phyloP scores from a whole-genome alignment of 2,329 filamentous ascomycete species.

The Ophiostoma sp. region DNA sequence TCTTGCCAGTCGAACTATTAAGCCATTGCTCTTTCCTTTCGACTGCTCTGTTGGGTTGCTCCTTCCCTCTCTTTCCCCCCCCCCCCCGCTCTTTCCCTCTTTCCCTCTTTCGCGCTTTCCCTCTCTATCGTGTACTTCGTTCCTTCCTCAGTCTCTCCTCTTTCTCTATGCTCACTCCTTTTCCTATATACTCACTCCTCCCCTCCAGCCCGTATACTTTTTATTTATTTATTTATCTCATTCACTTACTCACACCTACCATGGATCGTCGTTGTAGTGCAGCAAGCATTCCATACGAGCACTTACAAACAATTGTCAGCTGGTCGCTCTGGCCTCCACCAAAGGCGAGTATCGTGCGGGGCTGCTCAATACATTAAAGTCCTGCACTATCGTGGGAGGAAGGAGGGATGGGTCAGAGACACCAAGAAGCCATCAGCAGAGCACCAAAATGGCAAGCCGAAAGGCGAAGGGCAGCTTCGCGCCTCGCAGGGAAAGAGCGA shows the following conservation, averaged over 20 bases:
- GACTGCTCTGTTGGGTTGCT: neutral
- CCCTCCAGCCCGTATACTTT: neutral
- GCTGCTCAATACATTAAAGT: conserved; percentile 21
- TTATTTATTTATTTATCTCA: too few relatives aligned
- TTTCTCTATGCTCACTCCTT: conserved; percentile 8
- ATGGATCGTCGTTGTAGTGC: conserved; percentile 10
- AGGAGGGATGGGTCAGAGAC: conserved; percentile 5
- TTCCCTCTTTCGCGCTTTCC: neutral
- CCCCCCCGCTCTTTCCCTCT: neutral
- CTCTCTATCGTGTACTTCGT: conserved; percentile 1
- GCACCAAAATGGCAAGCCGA: conserved; percentile 2
- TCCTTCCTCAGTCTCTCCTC: conserved; percentile 6
- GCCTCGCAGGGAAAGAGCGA: conserved; percentile 5
- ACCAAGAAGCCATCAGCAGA: neutral
- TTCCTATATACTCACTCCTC: conserved; percentile 8
- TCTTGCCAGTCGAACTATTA: neutral
- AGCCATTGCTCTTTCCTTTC: conserved; percentile 5
- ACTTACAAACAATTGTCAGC: conserved; percentile 2
- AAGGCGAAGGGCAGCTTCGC: neutral
- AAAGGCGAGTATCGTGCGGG: conserved; percentile 20
- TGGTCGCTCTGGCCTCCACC: conserved; percentile 11
- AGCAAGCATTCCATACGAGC: conserved; percentile 8
- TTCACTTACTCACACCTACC: neutral
- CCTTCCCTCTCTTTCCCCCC: neutral
- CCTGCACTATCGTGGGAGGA: conserved; percentile 1